These are phyloP conservation scores for Spiraea crenata DNA, from an alignment of 331 rosid species.

Conservation along the genomic window DNA sequence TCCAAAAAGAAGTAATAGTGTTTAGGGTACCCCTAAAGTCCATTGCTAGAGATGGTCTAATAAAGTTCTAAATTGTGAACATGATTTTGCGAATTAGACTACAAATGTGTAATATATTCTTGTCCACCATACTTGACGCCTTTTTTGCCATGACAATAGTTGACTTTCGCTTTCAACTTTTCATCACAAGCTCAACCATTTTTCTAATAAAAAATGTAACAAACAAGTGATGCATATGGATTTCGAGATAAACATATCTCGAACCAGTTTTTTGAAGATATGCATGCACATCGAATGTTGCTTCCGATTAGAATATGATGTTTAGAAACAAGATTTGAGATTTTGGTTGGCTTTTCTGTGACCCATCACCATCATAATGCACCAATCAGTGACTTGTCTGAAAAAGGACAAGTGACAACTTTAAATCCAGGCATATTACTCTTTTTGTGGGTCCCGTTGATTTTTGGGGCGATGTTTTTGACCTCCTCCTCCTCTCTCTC, in stretches of 20 bases:
- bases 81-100: no score
- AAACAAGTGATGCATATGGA: not conserved
- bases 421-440: constrained; percentile 14
- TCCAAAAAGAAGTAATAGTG: no score
- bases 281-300: not conserved
- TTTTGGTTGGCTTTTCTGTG: constrained; percentile 4
- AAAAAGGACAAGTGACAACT: constrained; percentile 37
- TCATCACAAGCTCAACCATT: no score
- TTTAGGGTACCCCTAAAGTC: no score
- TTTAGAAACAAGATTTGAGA: not conserved
- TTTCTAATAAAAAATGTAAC: no score
- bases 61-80: no score
- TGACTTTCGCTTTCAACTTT: no score
- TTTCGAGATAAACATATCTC: no score
- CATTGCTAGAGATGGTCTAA: no score
- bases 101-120: no score
- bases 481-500: constrained; percentile 8
- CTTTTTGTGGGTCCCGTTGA: constrained; percentile 14
- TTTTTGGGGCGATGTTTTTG: constrained; percentile 28
- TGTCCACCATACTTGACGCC: no score
- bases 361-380: constrained; percentile 16
- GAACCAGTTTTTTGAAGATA: not conserved
- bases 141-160: no score
- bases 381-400: constrained; percentile 29
- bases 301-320: not conserved